Conservation (phyloP, 805 yeast genomes). For the Candida fluviatilis region DNA sequence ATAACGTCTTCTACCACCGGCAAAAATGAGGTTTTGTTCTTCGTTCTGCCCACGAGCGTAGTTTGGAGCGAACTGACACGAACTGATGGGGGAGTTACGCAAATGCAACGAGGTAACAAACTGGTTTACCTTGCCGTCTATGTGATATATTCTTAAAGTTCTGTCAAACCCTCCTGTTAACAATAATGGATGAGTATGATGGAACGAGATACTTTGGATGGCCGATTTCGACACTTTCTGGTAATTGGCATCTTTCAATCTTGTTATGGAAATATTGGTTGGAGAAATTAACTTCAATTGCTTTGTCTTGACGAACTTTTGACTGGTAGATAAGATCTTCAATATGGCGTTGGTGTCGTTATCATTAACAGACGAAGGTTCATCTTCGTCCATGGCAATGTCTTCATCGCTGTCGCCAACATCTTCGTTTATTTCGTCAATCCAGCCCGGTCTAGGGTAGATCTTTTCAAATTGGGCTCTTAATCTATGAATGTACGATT, state of each 20-base stretch:
- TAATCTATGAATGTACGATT: slow-evolving; percentile 57
- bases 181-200: slow-evolving; percentile 75
- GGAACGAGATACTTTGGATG: slow-evolving; percentile 83
- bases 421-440: slow-evolving; percentile 38
- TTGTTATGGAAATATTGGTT: slow-evolving; percentile 64
- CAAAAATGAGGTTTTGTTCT: slow-evolving; percentile 52
- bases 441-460: slow-evolving; percentile 88
- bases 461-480: slow-evolving; percentile 68
- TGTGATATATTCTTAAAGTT: slow-evolving; percentile 79
- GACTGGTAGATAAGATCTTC: slow-evolving; percentile 27
- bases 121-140: slow-evolving; percentile 81
- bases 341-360: slow-evolving; percentile 28
- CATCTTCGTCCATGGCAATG: slow-evolving; percentile 16
- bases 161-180: slow-evolving; percentile 92
- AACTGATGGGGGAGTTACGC: slow-evolving; percentile 73
- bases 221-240: slow-evolving; percentile 69
- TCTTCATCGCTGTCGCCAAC: slow-evolving; percentile 18
- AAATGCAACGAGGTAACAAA: slow-evolving; percentile 80
- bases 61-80: slow-evolving; percentile 57
- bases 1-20: slow-evolving; percentile 88
- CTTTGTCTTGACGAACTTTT: slow-evolving; percentile 38
- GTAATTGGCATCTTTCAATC: slow-evolving; percentile 83
- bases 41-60: slow-evolving; percentile 12
- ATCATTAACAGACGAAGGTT: slow-evolving; percentile 14
- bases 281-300: slow-evolving; percentile 62